Conservation (phyloP, 495 filamentous ascomycete genomes). For the Penicillium verhagenii region DNA sequence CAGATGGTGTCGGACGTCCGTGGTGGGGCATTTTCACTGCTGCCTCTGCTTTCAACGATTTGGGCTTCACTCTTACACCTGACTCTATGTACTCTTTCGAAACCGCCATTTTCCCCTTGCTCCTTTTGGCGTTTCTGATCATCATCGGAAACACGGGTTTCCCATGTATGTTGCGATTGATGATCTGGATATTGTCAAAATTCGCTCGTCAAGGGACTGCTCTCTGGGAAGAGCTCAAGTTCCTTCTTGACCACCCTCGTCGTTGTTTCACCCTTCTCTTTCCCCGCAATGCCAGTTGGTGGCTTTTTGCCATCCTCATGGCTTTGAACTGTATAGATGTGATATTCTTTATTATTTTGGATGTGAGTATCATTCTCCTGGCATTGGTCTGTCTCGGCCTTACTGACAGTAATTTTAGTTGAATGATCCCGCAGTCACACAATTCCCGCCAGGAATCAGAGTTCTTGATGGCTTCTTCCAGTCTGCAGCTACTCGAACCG, state of each 20-base stretch:
- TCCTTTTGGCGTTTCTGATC: conserved; percentile 77
- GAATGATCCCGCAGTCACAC: conserved; percentile 62
- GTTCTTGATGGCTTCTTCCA: conserved; percentile 86
- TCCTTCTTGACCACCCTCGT: conserved; percentile 89
- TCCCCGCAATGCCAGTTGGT: conserved; percentile 88
- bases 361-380: conserved; percentile 54
- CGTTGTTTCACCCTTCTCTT: conserved; percentile 95
- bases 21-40: conserved; percentile 95
- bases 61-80: conserved; percentile 83
- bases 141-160: conserved; percentile 94
- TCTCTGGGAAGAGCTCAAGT: conserved; percentile 83
- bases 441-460: conserved; percentile 62
- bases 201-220: conserved; percentile 57
- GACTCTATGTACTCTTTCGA: conserved; percentile 91
- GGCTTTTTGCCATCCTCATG: conserved; percentile 86
- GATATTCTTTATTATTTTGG: conserved; percentile 85
- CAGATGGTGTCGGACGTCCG: conserved; percentile 58
- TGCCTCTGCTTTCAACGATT: conserved; percentile 83
- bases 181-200: conserved; percentile 74
- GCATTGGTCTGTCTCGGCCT: background rate
- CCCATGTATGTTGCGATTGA: conserved; percentile 85
- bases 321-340: conserved; percentile 78
- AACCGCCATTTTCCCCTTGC: conserved; percentile 66
- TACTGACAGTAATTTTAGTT: conserved; percentile 47
- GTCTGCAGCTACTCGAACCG: conserved; percentile 80